Base-by-base conservation (phyloP, 2,329 filamentous ascomycete species). In the Fusarium floridanum region DNA sequence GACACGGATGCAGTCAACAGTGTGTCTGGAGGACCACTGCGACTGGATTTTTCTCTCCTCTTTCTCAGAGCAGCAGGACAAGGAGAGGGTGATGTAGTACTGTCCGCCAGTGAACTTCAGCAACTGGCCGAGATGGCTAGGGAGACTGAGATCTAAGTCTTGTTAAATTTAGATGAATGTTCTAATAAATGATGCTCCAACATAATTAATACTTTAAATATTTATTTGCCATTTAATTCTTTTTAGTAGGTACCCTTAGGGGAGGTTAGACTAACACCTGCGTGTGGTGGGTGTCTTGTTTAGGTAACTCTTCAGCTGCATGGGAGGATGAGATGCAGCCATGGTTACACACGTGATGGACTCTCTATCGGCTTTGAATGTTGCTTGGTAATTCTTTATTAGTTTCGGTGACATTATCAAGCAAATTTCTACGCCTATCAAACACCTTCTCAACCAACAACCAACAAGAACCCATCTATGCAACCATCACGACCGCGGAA, bases 401-500 rank as follows among this genome's bases (percentile, higher is more conserved):
- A 22, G 20, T 45, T 62, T 48, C 43, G 20, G n/a, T 55, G 9
- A 12, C 12, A 41, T 61, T 61, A 43, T 29, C 57, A 61, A 43
- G 60, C 50, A 68, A 64, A 32, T 43, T 50, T 36, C 12, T 50
- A 43, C 45, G 24, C 36, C 56, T 56, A 39, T 37, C 60, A 61
- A 55, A 37, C 11, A 20, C 12, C 20, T 22, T 3, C 24, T 10
- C 45, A 29, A 50, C 45, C 45, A 29, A 50, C 45, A 48, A 63
- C 37, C 59, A 66, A 59, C 37, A 62, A 20, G 41, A 60, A 43
- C 61, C 53, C 29, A 36, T 39, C 41, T 22, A 27, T 17, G 29
- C 39, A 48, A 50, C 56, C 67, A 64, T 72, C 68, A 61, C 57
- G 60, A 61, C 12, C 29, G 41, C 62, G 59, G 60, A 53, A 32